Evolutionary conservation across 495 filamentous ascomycete genomes (phyloP).

Genomic region (Trichoderma reesei): DNA sequence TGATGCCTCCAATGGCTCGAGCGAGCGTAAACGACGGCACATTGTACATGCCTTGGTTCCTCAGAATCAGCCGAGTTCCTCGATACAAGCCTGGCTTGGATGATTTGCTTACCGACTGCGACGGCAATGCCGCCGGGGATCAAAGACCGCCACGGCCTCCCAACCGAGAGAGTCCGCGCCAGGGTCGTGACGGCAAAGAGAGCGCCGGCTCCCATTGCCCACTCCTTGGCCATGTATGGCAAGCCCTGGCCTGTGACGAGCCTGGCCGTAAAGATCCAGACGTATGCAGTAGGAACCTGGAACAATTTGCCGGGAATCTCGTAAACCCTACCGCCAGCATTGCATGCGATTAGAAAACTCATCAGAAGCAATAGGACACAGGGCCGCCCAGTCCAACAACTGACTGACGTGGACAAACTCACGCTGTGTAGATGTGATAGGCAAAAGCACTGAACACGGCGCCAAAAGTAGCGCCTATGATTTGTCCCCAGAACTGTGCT

Average conservation of each 20-base stretch:
- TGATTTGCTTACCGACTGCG: constrained; percentile 54
- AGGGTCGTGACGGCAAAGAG: constrained; percentile 62
- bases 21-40: constrained; percentile 92
- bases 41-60: constrained; percentile 77
- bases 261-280: constrained; percentile 94
- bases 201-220: constrained; percentile 57
- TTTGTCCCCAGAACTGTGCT: constrained; percentile 93
- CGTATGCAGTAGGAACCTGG: constrained; percentile 86
- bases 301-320: constrained; percentile 78
- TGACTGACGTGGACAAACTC: constrained; percentile 8
- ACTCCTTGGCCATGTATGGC: constrained; percentile 70
- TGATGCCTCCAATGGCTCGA: constrained; percentile 70
- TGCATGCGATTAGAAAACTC: not conserved
- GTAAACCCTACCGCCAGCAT: constrained; percentile 48
- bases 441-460: constrained; percentile 79
- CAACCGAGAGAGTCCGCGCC: constrained; percentile 46
- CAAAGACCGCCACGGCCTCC: constrained; percentile 44
- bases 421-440: constrained; percentile 79
- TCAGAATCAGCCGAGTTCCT: constrained; percentile 17
- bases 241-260: constrained; percentile 90
- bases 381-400: not conserved
- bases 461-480: constrained; percentile 82
- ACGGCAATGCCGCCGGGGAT: constrained; percentile 93
- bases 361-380: not conserved
- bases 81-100: not conserved